Evolutionary conservation across 2,329 filamentous ascomycete genomes (phyloP).

Genomic region (Penicillium sp.): DNA sequence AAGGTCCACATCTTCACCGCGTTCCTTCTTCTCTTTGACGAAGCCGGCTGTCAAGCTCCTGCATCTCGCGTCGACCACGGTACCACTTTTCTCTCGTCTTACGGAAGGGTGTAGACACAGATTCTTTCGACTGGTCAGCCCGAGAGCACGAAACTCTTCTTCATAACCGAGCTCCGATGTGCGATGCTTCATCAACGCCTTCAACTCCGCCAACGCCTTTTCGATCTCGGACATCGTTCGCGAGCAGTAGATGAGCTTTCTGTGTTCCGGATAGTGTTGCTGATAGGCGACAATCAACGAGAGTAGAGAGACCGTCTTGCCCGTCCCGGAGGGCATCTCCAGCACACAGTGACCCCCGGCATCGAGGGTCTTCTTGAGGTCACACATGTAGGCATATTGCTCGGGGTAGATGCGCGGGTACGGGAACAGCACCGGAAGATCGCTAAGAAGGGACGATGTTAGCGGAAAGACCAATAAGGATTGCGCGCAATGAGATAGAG

Average conservation of each 20-base stretch:
- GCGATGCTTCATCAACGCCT: conserved; percentile 91
- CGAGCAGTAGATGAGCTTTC: conserved; percentile 98
- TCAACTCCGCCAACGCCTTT: conserved; percentile 88
- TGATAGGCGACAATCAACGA: conserved; percentile 97
- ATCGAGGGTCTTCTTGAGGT: conserved; percentile 85
- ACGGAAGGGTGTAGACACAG: conserved; percentile 93
- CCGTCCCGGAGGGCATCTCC: conserved; percentile 98
- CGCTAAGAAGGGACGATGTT: conserved; percentile 40
- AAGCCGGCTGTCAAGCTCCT: conserved; percentile 94
- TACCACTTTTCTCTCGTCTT: conserved; percentile 91
- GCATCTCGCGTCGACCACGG: conserved; percentile 91
- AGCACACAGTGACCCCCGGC: conserved; percentile 90
- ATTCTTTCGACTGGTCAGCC: conserved; percentile 94
- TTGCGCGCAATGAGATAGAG: background rate
- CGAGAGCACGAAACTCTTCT: conserved; percentile 89
- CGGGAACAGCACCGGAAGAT: conserved; percentile 67
- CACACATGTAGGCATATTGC: conserved; percentile 77
- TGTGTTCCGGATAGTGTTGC: conserved; percentile 83
- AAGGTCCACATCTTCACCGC: conserved; percentile 86
- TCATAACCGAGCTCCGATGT: conserved; percentile 79
- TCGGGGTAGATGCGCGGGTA: conserved; percentile 71
- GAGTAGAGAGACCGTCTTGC: conserved; percentile 91
- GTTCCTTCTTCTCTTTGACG: conserved; percentile 94
- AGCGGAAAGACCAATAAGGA: background rate
- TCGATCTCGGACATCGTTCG: conserved; percentile 99